Evolutionary conservation across 2,329 filamentous ascomycete genomes (phyloP).

Genomic region (Monosporascus sp.): DNA sequence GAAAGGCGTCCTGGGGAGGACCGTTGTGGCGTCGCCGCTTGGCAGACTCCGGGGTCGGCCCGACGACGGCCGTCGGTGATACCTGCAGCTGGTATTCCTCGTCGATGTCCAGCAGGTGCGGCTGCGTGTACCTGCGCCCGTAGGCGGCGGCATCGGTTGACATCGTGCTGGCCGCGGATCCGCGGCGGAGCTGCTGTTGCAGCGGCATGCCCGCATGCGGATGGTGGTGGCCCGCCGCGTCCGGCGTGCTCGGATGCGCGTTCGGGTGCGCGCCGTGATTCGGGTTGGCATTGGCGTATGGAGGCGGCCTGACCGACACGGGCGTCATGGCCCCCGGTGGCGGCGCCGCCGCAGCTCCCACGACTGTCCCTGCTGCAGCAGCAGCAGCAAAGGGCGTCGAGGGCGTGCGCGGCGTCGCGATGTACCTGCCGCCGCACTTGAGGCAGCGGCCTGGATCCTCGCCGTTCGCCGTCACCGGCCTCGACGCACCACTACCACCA

Average conservation of each 20-base stretch:
- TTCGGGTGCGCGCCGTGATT: not conserved
- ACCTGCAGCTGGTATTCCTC: slow-evolving; percentile 28
- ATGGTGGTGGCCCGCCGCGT: not conserved
- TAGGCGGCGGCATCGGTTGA: slow-evolving; percentile 49
- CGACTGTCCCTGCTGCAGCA: not conserved
- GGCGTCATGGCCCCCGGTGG: slow-evolving; percentile 27
- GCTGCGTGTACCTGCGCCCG: slow-evolving; percentile 54
- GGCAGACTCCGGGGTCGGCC: slow-evolving; percentile 17
- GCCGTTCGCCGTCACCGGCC: slow-evolving; percentile 24
- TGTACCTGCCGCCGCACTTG: slow-evolving; percentile 66
- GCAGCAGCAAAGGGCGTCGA: slow-evolving; percentile 35
- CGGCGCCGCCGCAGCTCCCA: not conserved
- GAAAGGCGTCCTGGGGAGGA: slow-evolving; percentile 17
- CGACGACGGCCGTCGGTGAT: slow-evolving; percentile 21
- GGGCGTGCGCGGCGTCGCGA: slow-evolving; percentile 57
- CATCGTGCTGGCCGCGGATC: slow-evolving; percentile 18
- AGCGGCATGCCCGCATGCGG: not conserved
- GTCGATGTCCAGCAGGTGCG: slow-evolving; percentile 33
- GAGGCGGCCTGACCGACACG: slow-evolving; percentile 13
- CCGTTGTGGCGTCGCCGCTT: slow-evolving; percentile 29
- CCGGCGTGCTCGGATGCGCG: slow-evolving; percentile 13
- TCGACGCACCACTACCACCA: slow-evolving; percentile 4
- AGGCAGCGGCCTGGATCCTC: slow-evolving; percentile 56
- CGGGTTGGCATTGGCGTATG: not conserved
- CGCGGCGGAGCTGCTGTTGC: slow-evolving; percentile 25